phyloP scores from a whole-genome alignment of 306 rosid species.

The Dalbergia cochinchinensis region DNA sequence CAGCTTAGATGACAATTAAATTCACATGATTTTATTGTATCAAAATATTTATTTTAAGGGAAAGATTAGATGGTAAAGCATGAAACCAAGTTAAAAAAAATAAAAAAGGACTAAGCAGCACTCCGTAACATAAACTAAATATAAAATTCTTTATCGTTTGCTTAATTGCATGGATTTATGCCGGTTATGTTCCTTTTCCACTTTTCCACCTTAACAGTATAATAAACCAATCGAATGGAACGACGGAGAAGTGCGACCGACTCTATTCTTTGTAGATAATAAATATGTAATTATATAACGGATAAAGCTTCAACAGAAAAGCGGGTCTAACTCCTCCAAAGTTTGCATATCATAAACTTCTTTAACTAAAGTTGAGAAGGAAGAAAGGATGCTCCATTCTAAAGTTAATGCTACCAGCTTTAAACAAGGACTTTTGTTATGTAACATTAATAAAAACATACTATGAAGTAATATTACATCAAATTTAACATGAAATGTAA shows the following conservation, averaged over 20 bases:
- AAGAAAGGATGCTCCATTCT: conserved; percentile 11
- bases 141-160: too few species aligned
- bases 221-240: too few species aligned
- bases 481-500: conserved; percentile 10
- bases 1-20: too few species aligned
- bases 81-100: too few species aligned
- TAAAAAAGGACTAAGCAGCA: background rate
- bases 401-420: conserved; percentile 15
- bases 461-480: background rate
- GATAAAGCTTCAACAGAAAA: background rate
- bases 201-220: too few species aligned
- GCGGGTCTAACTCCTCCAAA: background rate
- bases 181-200: too few species aligned
- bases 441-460: background rate
- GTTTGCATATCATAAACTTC: background rate
- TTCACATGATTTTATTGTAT: too few species aligned
- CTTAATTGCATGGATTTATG: too few species aligned
- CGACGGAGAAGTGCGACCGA: background rate
- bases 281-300: background rate
- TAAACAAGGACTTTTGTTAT: background rate
- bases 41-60: too few species aligned
- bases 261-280: background rate
- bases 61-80: too few species aligned
- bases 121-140: too few species aligned
- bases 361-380: background rate